Conservation (phyloP, 148 eudicot species). For the Cornus kousa region DNA sequence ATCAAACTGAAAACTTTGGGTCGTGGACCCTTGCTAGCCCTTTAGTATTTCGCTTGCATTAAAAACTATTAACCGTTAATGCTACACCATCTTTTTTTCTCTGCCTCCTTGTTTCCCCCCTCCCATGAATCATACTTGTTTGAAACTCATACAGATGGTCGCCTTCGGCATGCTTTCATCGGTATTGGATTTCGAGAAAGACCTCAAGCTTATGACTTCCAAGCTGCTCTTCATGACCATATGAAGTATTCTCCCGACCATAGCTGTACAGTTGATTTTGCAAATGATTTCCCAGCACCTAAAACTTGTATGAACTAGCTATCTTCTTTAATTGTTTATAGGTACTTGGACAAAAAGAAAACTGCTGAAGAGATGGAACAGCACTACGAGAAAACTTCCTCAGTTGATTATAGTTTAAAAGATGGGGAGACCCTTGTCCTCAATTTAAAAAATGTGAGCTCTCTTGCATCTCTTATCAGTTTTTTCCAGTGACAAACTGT, state of each 20-base stretch:
- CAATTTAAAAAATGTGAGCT: constrained; percentile 70
- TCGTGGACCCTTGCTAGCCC: not conserved
- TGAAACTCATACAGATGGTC: constrained; percentile 61
- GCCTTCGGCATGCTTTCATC: constrained; percentile 93
- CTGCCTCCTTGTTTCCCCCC: not conserved
- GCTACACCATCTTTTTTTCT: not conserved
- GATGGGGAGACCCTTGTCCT: constrained; percentile 91
- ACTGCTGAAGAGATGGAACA: constrained; percentile 99
- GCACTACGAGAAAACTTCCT: constrained; percentile 72
- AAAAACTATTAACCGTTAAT: not conserved
- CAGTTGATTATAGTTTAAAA: constrained; percentile 91
- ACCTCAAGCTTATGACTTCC: constrained; percentile 91
- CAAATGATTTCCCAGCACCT: not conserved
- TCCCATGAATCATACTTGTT: not conserved
- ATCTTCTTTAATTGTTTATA: constrained; percentile 16
- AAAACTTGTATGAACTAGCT: constrained; percentile 1
- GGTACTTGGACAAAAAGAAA: constrained; percentile 93
- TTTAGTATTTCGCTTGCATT: not conserved
- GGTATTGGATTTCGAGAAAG: constrained; percentile 97
- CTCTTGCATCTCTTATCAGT: not conserved
- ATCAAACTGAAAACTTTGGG: not conserved
- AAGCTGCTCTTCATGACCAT: constrained; percentile 99
- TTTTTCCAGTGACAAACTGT: not conserved
- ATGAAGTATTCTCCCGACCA: constrained; percentile 61
- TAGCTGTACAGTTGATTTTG: not conserved